Conservation (phyloP, 768 basidiomycete genomes). For the Ephemerocybe angulata region DNA sequence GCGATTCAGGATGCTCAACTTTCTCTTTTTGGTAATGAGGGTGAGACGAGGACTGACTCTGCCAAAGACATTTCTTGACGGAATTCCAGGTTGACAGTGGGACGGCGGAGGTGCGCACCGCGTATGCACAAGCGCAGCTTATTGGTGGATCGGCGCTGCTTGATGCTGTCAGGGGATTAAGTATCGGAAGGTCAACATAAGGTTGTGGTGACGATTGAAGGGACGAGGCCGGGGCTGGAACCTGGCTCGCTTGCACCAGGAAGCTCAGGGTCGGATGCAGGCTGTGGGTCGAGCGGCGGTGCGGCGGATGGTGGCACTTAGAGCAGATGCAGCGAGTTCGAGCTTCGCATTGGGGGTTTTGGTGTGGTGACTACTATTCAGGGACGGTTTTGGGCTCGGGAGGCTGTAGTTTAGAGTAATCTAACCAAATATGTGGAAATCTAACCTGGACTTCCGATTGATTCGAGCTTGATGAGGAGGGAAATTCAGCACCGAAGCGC, state of each 20-base stretch:
- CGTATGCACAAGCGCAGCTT: not conserved
- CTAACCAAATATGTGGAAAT: too few relatives aligned
- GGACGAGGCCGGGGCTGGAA: constrained; percentile 3
- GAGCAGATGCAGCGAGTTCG: not conserved
- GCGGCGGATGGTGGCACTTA: not conserved
- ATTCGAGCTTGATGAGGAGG: too few relatives aligned
- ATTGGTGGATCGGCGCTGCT: not conserved
- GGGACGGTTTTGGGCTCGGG: too few relatives aligned
- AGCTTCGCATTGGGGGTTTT: not conserved
- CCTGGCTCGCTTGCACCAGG: not conserved
- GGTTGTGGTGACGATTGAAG: constrained; percentile 3
- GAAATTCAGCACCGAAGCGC: too few relatives aligned
- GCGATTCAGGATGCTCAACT: too few relatives aligned
- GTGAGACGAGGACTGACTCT: too few relatives aligned
- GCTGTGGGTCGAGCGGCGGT: not conserved
- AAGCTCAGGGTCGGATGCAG: not conserved
- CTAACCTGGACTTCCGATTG: too few relatives aligned
- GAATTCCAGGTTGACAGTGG: constrained; percentile 2
- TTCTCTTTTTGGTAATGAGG: too few relatives aligned
- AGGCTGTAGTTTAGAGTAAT: too few relatives aligned
- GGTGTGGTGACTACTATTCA: too few relatives aligned
- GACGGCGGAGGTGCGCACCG: not conserved
- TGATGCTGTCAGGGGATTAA: not conserved
- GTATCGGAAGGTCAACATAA: constrained; percentile 6
- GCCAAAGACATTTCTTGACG: too few relatives aligned